A percentile compares a stretch with the other conserved stretches of the same genome.
These are phyloP conservation scores for Candida sphagnicola DNA, from an alignment of 805 yeast genomes.

Conservation along the genomic window DNA sequence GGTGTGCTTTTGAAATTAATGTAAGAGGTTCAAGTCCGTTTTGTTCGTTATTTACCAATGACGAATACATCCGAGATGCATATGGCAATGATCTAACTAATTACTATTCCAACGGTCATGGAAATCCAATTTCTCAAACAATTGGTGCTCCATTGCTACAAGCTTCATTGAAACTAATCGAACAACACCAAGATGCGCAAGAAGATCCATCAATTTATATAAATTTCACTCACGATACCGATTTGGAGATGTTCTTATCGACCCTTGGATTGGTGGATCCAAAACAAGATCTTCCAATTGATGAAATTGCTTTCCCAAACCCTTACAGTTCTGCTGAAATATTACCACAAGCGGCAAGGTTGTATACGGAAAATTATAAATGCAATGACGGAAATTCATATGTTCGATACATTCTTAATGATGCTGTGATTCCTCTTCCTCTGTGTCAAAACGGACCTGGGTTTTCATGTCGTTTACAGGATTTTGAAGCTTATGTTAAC, in stretches of 20 bases:
- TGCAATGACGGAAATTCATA: conserved; percentile 24
- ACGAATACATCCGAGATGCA: conserved; percentile 60
- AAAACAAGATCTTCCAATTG: conserved; percentile 40
- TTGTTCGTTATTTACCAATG: conserved; percentile 64
- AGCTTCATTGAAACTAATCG: conserved; percentile 46
- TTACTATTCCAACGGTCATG: conserved; percentile 64
- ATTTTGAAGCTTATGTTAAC: conserved; percentile 28
- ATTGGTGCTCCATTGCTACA: conserved; percentile 54
- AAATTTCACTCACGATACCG: conserved; percentile 74
- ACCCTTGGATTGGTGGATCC: conserved; percentile 59
- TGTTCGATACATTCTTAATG: conserved; percentile 37
- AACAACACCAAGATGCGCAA: conserved; percentile 29
- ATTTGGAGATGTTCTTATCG: conserved; percentile 55
- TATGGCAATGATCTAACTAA: conserved; percentile 56
- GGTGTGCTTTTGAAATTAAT: conserved; percentile 75
- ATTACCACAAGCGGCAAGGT: conserved; percentile 40
- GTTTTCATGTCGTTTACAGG: conserved; percentile 36
- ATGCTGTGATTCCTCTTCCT: conserved; percentile 36
- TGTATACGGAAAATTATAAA: conserved; percentile 33
- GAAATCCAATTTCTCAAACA: conserved; percentile 52
- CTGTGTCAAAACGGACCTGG: conserved; percentile 38
- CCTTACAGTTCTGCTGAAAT: conserved; percentile 41
- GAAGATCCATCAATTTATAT: conserved; percentile 51
- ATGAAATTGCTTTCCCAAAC: conserved; percentile 43
- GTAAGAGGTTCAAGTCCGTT: conserved; percentile 64